Percentiles rank a stretch among this genome's conserved stretches.
phyloP scores from a whole-genome alignment of 306 rosid species.

The Castanospermum australe region DNA sequence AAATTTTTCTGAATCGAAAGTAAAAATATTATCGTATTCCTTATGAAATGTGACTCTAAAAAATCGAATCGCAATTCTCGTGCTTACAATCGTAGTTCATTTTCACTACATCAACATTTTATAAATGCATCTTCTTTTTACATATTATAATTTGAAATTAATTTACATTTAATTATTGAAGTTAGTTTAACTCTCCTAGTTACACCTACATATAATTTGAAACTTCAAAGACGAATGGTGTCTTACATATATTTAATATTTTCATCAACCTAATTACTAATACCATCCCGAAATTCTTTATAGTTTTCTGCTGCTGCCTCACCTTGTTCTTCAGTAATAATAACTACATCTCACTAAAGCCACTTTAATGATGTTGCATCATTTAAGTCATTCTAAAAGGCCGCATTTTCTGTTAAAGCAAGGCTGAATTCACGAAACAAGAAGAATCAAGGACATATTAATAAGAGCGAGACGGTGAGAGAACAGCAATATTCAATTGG shows the following conservation, averaged over 20 bases:
- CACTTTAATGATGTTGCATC: slow-evolving; percentile 46
- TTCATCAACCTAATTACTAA: not conserved
- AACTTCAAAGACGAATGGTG: not conserved
- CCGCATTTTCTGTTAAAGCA: slow-evolving; percentile 51
- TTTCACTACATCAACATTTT: too few relatives aligned
- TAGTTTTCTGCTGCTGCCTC: not conserved
- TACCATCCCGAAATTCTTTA: not conserved
- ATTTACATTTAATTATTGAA: too few relatives aligned
- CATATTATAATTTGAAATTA: too few relatives aligned
- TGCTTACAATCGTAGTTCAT: too few relatives aligned
- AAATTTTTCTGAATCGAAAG: too few relatives aligned
- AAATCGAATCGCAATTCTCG: too few relatives aligned
- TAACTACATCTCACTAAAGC: slow-evolving; percentile 2
- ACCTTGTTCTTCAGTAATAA: slow-evolving; percentile 5
- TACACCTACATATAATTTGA: too few relatives aligned
- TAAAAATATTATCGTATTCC: too few relatives aligned
- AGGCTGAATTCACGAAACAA: slow-evolving; percentile 30
- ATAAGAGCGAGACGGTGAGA: not conserved
- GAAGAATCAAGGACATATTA: not conserved
- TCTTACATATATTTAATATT: not conserved
- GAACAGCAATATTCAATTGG: slow-evolving; percentile 8
- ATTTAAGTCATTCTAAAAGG: slow-evolving; percentile 41
- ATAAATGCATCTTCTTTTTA: too few relatives aligned
- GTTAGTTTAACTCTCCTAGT: too few relatives aligned
- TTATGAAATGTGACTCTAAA: too few relatives aligned